These are phyloP conservation scores for Verticillium klebahnii DNA, from an alignment of 2,329 filamentous ascomycete species.

Conservation along the genomic window DNA sequence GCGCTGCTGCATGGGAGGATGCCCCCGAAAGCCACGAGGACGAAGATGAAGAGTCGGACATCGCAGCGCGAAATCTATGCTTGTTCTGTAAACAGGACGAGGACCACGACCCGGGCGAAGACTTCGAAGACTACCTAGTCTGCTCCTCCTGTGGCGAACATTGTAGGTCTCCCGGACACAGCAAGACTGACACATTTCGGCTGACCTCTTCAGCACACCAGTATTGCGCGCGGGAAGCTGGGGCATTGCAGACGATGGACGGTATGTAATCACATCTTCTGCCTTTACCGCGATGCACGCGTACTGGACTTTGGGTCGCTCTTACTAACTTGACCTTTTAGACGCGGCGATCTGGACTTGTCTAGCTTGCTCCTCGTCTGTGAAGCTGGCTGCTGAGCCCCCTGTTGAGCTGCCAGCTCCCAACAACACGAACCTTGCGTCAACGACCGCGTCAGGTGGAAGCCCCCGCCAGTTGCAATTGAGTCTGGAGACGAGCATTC, in stretches of 20 bases:
- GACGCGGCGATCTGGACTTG: conserved; percentile 43
- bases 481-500: not conserved
- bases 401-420: not conserved
- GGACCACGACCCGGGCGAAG: conserved; percentile 75
- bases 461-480: not conserved
- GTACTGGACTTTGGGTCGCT: not conserved
- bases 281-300: not conserved
- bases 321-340: not conserved
- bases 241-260: conserved; percentile 31
- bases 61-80: conserved; percentile 38
- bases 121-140: conserved; percentile 73
- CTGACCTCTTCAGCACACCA: conserved; percentile 65
- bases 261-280: conserved; percentile 41
- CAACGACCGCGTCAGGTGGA: not conserved
- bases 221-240: conserved; percentile 76
- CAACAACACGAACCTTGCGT: not conserved
- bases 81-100: conserved; percentile 82
- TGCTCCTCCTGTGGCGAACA: conserved; percentile 78
- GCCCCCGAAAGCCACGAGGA: conserved; percentile 51
- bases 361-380: conserved; percentile 31
- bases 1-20: conserved; percentile 55
- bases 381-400: not conserved
- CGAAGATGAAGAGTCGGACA: conserved; percentile 51
- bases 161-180: conserved; percentile 54
- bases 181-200: conserved; percentile 18